phyloP scores from a whole-genome alignment of 805 yeast species.

The Candida nitratophila region DNA sequence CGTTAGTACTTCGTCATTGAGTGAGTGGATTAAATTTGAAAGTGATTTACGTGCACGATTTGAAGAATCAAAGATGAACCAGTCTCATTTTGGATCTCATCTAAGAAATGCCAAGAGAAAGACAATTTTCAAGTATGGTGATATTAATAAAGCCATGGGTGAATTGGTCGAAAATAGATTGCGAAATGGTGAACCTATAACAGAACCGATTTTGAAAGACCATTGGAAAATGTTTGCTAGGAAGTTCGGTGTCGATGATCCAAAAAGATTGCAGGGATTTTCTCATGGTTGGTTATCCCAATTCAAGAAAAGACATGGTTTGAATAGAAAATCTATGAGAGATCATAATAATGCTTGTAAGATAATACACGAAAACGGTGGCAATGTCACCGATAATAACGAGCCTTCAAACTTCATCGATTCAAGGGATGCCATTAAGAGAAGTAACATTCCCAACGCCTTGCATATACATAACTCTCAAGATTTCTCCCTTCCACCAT shows the following conservation, averaged over 20 bases:
- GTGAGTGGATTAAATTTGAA: constrained; percentile 57
- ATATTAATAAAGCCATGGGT: constrained; percentile 56
- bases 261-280: constrained; percentile 46
- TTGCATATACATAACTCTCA: constrained; percentile 4
- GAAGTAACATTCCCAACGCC: constrained; percentile 6
- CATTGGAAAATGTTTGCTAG: constrained; percentile 52
- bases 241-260: constrained; percentile 51
- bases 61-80: constrained; percentile 24
- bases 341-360: neutral
- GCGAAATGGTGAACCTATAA: constrained; percentile 38
- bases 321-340: constrained; percentile 6
- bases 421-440: neutral
- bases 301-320: constrained; percentile 50
- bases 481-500: constrained; percentile 8
- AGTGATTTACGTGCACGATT: constrained; percentile 39
- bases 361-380: neutral
- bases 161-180: constrained; percentile 38
- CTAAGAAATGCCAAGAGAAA: constrained; percentile 32
- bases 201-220: constrained; percentile 48
- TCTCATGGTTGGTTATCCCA: constrained; percentile 61
- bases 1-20: constrained; percentile 52
- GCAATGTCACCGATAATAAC: neutral
- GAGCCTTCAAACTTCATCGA: neutral
- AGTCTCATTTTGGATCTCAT: constrained; percentile 13
- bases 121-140: constrained; percentile 46